Percentiles rank a stretch among this genome's conserved stretches.
Conservation (phyloP, 179 eudicot species). For the Vitellaria paradoxa region DNA sequence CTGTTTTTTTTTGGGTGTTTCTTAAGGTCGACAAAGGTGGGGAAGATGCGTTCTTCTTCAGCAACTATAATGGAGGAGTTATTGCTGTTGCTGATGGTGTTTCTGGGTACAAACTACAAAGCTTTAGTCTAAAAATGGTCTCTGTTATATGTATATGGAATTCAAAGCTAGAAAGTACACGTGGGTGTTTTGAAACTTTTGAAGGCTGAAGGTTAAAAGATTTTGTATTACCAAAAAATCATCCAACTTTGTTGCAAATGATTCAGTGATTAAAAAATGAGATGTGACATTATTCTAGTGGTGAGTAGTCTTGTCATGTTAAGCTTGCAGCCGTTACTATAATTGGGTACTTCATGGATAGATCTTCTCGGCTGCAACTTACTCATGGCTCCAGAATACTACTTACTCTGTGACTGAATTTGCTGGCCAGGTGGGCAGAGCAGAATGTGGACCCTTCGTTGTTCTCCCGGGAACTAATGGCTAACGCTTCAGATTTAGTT, state of each 20-base stretch:
- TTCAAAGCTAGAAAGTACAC: background rate
- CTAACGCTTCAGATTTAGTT: constrained; percentile 61
- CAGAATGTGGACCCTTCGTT: constrained; percentile 78
- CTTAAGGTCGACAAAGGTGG: constrained; percentile 86
- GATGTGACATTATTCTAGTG: background rate
- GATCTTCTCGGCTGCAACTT: background rate
- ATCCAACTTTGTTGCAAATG: background rate
- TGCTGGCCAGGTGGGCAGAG: constrained; percentile 77
- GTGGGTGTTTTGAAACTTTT: background rate
- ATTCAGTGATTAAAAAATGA: background rate
- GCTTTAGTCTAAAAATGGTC: background rate
- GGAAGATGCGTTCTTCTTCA: constrained; percentile 88
- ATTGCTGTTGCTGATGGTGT: constrained; percentile 97
- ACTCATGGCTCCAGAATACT: background rate
- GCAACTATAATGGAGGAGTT: constrained; percentile 65
- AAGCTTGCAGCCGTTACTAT: background rate
- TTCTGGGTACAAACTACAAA: constrained; percentile 56
- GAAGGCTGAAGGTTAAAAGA: background rate
- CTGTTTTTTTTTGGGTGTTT: background rate
- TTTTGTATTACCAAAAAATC: background rate
- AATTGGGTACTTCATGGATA: background rate
- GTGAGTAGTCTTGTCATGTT: background rate
- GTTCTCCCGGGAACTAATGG: constrained; percentile 74
- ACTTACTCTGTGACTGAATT: background rate
- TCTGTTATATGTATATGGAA: background rate